These are phyloP conservation scores for Podaxis sp. DNA, from an alignment of 768 basidiomycete genomes.

Conservation along the genomic window DNA sequence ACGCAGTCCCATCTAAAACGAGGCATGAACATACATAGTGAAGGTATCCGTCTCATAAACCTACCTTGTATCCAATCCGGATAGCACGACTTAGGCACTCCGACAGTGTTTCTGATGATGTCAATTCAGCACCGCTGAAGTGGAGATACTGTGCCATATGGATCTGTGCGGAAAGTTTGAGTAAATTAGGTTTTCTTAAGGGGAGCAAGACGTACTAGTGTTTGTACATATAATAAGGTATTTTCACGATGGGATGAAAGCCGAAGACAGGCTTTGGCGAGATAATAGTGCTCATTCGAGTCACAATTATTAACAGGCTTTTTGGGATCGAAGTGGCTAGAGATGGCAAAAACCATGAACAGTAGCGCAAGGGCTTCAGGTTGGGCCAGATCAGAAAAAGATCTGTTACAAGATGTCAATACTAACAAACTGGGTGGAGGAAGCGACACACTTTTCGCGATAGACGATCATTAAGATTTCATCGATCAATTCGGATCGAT, in stretches of 20 bases:
- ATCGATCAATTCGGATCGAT: constrained; percentile 53
- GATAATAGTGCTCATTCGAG: constrained; percentile 60
- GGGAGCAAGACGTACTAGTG: constrained; percentile 42
- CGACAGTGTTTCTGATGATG: constrained; percentile 50
- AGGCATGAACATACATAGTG: background rate
- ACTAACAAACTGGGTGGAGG: background rate
- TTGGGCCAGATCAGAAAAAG: constrained; percentile 10
- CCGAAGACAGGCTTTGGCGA: constrained; percentile 52
- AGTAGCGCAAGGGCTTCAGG: constrained; percentile 49
- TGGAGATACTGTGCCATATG: constrained; percentile 53
- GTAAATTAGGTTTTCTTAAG: background rate
- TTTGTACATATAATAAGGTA: constrained; percentile 54
- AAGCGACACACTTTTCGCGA: constrained; percentile 40
- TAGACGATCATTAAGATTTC: constrained; percentile 56
- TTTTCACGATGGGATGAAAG: constrained; percentile 45
- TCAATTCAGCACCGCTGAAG: constrained; percentile 48
- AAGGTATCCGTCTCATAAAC: constrained; percentile 21
- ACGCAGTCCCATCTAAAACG: constrained; percentile 50
- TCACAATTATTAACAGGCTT: constrained; percentile 47
- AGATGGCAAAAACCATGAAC: constrained; percentile 66
- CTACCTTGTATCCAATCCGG: constrained; percentile 57
- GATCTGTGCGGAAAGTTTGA: constrained; percentile 22
- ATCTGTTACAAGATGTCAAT: background rate
- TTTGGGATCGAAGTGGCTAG: constrained; percentile 55
- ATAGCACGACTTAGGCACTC: constrained; percentile 57